phyloP scores from a whole-genome alignment of 257 asterid genomes.

The Sherardia arvensis region DNA sequence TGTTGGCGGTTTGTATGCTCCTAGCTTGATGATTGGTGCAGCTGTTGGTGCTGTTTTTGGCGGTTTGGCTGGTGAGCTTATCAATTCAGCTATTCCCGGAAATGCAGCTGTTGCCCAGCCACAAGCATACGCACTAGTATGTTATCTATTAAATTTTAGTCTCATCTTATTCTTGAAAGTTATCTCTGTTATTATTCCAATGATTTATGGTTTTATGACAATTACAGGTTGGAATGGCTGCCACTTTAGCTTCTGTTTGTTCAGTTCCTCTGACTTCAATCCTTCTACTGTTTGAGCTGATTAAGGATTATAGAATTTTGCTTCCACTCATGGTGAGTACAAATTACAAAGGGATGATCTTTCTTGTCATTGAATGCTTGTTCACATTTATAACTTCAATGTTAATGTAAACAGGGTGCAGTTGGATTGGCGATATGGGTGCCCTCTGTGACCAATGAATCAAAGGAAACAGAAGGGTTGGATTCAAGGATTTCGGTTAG shows the following conservation, averaged over 20 bases:
- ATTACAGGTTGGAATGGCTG: conserved; percentile 99
- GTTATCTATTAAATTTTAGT: conserved; percentile 11
- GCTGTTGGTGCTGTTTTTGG: conserved; percentile 99
- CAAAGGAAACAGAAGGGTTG: conserved; percentile 51
- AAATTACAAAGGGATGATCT: neutral
- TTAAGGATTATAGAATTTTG: conserved; percentile 89
- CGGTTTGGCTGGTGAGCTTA: conserved; percentile 82
- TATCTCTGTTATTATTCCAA: neutral
- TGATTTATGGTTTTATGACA: conserved; percentile 5
- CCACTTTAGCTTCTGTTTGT: conserved; percentile 91
- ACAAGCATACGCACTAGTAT: conserved; percentile 95
- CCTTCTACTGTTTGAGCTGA: conserved; percentile 90
- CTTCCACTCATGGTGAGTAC: conserved; percentile 87
- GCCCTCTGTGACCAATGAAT: conserved; percentile 80
- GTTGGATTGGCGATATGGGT: conserved; percentile 99
- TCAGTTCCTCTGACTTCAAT: conserved; percentile 96
- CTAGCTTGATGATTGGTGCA: conserved; percentile 99
- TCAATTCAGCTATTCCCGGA: conserved; percentile 93
- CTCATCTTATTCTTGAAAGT: conserved; percentile 7
- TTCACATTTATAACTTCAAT: neutral
- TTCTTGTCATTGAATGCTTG: neutral
- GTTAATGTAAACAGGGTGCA: conserved; percentile 58
- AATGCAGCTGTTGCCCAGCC: conserved; percentile 94
- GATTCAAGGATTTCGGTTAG: conserved; percentile 40
- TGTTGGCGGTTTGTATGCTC: conserved; percentile 96